A percentile compares a stretch with the other conserved stretches of the same genome.
phyloP scores from a whole-genome alignment of 495 filamentous ascomycete genomes.

The Lasiosphaeria ovina region DNA sequence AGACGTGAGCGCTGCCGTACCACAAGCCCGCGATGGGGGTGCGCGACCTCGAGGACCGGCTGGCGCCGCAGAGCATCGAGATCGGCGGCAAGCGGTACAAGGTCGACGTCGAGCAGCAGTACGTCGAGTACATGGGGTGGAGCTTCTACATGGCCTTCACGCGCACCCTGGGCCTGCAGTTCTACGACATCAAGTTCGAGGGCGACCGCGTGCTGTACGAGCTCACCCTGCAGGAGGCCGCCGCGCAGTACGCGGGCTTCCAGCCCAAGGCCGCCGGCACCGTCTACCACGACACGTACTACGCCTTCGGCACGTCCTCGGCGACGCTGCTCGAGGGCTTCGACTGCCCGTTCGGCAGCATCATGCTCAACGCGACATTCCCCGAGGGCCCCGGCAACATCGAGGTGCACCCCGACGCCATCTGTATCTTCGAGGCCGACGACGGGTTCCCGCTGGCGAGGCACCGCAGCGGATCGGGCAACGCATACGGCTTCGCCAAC shows the following conservation, averaged over 20 bases:
- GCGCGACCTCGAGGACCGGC: slow-evolving; percentile 39
- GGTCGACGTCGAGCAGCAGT: slow-evolving; percentile 46
- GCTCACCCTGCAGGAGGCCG: slow-evolving; percentile 53
- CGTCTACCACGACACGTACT: slow-evolving; percentile 47
- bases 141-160: slow-evolving; percentile 51
- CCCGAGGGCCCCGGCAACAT: slow-evolving; percentile 34
- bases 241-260: slow-evolving; percentile 53
- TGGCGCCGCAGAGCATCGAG: slow-evolving; percentile 40
- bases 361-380: slow-evolving; percentile 42
- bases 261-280: slow-evolving; percentile 46
- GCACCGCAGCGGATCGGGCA: slow-evolving; percentile 37
- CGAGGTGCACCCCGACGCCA: slow-evolving; percentile 36
- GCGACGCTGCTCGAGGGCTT: slow-evolving; percentile 51
- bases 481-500: slow-evolving; percentile 37
- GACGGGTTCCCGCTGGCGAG: slow-evolving; percentile 47
- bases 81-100: slow-evolving; percentile 42
- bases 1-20: slow-evolving; percentile 34
- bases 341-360: slow-evolving; percentile 53
- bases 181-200: slow-evolving; percentile 54
- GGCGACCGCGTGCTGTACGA: slow-evolving; percentile 56
- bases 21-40: slow-evolving; percentile 35
- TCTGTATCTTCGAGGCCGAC: slow-evolving; percentile 56
- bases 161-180: slow-evolving; percentile 43
- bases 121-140: slow-evolving; percentile 56
- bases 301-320: slow-evolving; percentile 41